These are phyloP conservation scores for Rhodomyrtus tomentosa DNA, from an alignment of 345 rosid species.

Conservation along the genomic window DNA sequence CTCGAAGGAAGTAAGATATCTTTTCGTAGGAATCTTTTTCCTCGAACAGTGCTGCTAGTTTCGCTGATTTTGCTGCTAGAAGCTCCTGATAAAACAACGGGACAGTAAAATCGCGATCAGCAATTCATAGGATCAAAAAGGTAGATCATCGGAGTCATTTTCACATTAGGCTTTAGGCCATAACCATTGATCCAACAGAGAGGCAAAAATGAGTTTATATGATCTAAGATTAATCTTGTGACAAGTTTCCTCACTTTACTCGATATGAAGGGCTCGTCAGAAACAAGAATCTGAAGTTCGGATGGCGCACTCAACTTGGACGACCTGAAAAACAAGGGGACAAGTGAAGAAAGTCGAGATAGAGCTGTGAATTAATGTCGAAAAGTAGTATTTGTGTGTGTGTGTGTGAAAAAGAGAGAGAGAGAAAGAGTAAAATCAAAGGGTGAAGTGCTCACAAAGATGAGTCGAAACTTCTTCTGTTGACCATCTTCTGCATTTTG, in stretches of 20 bases:
- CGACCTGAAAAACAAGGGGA: conserved; percentile 17
- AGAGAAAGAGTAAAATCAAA: not conserved
- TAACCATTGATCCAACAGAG: not conserved
- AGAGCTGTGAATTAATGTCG: not conserved
- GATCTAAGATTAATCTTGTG: not conserved
- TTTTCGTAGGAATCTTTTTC: conserved; percentile 20
- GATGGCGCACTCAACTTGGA: conserved; percentile 13
- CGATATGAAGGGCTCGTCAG: conserved; percentile 28
- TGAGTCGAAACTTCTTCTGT: not conserved
- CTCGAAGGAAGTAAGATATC: conserved; percentile 21
- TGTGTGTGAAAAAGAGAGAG: not conserved
- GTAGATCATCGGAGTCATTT: not conserved
- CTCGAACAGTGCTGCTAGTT: conserved; percentile 36
- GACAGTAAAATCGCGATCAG: not conserved
- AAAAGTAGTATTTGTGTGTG: not conserved
- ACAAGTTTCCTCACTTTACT: conserved; percentile 25
- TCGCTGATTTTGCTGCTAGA: conserved; percentile 54
- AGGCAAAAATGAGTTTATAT: not conserved
- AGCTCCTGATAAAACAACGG: conserved; percentile 22
- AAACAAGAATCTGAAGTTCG: conserved; percentile 20
- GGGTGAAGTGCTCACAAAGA: not conserved
- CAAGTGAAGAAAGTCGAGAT: not conserved
- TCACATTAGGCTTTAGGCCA: not conserved
- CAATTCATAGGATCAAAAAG: not conserved
- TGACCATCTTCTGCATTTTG: not conserved